Conservation (phyloP, 495 filamentous ascomycete species). For the Lepidopterella palustris region DNA sequence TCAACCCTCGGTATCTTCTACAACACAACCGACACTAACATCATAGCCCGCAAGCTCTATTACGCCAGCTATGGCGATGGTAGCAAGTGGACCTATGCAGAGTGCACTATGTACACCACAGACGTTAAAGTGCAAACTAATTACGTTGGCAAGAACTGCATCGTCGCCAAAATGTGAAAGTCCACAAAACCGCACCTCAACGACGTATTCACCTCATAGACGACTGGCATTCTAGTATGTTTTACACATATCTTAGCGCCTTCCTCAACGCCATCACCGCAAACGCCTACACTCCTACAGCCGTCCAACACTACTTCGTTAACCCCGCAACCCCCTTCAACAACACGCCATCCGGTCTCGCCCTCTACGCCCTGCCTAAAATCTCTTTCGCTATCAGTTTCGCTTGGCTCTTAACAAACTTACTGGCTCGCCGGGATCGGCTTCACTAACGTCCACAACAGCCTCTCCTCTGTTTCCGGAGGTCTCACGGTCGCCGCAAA, state of each 20-base stretch:
- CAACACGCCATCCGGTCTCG: neutral
- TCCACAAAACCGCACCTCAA: conserved; percentile 14
- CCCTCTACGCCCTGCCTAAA: neutral
- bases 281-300: neutral
- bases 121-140: conserved; percentile 16
- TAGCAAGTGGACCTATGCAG: neutral
- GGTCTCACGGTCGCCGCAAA: neutral
- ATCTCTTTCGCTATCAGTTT: conserved; percentile 10
- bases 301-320: conserved; percentile 16
- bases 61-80: conserved; percentile 6
- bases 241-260: neutral
- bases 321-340: conserved; percentile 11
- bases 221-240: no score
- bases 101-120: conserved; percentile 16
- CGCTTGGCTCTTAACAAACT: conserved; percentile 16
- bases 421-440: conserved; percentile 13
- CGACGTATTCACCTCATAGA: neutral
- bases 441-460: neutral
- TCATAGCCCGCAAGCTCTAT: conserved; percentile 1
- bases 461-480: neutral
- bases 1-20: neutral
- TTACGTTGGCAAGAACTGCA: conserved; percentile 12
- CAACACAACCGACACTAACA: neutral
- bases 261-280: neutral
- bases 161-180: conserved; percentile 4